Conservation (phyloP, 805 yeast genomes). For the Cyberlindnera galapagoensis region DNA sequence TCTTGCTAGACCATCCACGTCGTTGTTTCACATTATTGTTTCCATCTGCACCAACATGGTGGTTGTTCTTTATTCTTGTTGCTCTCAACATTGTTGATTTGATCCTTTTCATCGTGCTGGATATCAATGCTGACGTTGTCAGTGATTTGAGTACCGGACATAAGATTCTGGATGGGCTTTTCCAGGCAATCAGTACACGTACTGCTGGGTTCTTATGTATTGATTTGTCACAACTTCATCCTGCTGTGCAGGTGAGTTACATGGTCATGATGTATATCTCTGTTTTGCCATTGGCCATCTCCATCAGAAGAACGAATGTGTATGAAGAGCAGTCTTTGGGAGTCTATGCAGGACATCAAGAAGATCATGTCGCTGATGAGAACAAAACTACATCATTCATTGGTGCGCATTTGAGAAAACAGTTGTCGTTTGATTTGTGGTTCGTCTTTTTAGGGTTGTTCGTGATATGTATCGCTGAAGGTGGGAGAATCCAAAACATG, state of each 20-base stretch:
- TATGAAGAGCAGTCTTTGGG: constrained; percentile 97
- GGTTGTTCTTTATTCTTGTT: constrained; percentile 74
- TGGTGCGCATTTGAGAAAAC: constrained; percentile 84
- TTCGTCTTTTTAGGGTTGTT: constrained; percentile 81
- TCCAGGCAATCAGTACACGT: constrained; percentile 87
- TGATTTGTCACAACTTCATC: constrained; percentile 64
- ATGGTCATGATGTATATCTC: constrained; percentile 98
- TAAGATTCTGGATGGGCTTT: constrained; percentile 74
- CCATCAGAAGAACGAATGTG: constrained; percentile 94
- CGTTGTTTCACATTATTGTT: constrained; percentile 91
- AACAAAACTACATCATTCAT: constrained; percentile 54
- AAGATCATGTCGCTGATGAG: constrained; percentile 17
- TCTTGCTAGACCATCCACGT: constrained; percentile 90
- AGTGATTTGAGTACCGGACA: constrained; percentile 56
- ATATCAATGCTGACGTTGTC: constrained; percentile 49
- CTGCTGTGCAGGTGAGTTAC: constrained; percentile 90
- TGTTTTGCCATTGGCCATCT: constrained; percentile 91
- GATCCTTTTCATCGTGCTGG: constrained; percentile 73
- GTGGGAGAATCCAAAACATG: constrained; percentile 44
- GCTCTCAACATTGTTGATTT: constrained; percentile 71
- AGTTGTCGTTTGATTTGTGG: constrained; percentile 93
- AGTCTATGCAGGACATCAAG: constrained; percentile 39
- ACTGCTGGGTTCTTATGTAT: constrained; percentile 88
- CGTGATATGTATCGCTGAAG: constrained; percentile 82
- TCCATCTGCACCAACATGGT: constrained; percentile 93